Evolutionary conservation across 371 early-diverging fungal species (phyloP).

Genomic region (Lichtheimia hyalospora): DNA sequence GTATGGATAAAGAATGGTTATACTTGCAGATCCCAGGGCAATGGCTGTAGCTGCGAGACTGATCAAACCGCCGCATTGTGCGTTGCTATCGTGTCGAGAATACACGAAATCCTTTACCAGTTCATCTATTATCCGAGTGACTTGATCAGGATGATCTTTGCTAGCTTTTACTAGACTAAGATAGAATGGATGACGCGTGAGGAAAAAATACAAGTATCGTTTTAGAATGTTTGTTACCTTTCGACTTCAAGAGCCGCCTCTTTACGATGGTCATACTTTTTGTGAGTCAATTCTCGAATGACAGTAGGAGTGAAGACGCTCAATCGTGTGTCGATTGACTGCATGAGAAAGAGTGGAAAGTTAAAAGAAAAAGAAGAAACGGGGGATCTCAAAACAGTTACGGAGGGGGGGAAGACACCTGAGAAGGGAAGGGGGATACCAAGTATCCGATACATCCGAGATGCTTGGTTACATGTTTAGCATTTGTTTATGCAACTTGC

Average conservation of each 20-base stretch:
- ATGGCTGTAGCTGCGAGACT: constrained; percentile 86
- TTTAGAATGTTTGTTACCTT: constrained; percentile 32
- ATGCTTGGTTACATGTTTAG: neutral
- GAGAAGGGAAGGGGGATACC: too few species aligned
- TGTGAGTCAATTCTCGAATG: constrained; percentile 54
- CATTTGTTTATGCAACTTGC: neutral
- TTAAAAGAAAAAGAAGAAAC: constrained; percentile 1
- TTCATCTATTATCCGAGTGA: constrained; percentile 64
- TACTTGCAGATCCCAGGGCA: constrained; percentile 72
- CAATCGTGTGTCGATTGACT: neutral
- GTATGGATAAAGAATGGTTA: neutral
- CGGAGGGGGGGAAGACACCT: neutral
- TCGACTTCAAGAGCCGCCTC: constrained; percentile 87
- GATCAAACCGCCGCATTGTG: constrained; percentile 91
- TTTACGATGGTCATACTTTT: constrained; percentile 88
- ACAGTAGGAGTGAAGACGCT: constrained; percentile 7
- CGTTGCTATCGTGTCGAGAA: constrained; percentile 72
- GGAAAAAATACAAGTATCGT: neutral
- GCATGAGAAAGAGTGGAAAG: neutral
- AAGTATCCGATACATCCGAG: neutral
- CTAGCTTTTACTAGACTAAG: constrained; percentile 66
- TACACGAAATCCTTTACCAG: constrained; percentile 83
- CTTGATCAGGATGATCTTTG: constrained; percentile 42
- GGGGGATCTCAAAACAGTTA: neutral
- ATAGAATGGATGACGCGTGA: neutral